Evolutionary conservation across 768 basidiomycete genomes (phyloP), one percentile per base, ranked within the genome.

Genomic region (Lactifluus volemus): DNA sequence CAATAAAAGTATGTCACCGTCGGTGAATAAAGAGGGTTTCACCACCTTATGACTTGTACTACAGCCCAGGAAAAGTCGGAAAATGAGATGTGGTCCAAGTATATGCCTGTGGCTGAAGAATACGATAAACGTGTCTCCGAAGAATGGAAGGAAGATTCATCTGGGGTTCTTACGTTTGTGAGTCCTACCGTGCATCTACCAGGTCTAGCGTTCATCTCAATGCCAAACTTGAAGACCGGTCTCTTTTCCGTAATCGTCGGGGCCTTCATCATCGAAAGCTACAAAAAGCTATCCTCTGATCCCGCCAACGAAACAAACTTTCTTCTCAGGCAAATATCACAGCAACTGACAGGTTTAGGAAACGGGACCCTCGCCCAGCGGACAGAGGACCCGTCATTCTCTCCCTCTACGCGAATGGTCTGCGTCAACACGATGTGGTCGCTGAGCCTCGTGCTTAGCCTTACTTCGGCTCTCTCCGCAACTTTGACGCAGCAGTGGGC

Each of bases 181-280:
- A 51, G 65, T 64, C 14, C 19, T n/a, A 19, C 14, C 6, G 34
- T 36, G 1, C 25, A 25, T 25, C 25, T 25, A 25, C 25, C 25
- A 25, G 25, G 25, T 25, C 25, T 2, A 25, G 25, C 2, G 25
- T 25, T 25, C 25, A 25, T 25, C 25, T 1, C 25, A 25, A 25
- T 25, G 25, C 1, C 25, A 25, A 25, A 25, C 25, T 25, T 25
- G 25, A 25, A 25, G 25, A 25, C 25, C 25, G 25, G 25, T 25
- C 25, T 25, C 25, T 25, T 25, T 2, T 25, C 25, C 25, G 25
- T 25, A 25, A 25, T 25, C 25, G 25, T 25, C 25, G 25, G 25
- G 25, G 47, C 61, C 17, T 65, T 68, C 42, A 44, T 68, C 39
- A 38, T 69, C 19, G 58, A 63, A 41, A 65, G 68, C 25, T 67